phyloP scores from a whole-genome alignment of 1,284 basidiomycete genomes.

The Agroathelia rolfsii region DNA sequence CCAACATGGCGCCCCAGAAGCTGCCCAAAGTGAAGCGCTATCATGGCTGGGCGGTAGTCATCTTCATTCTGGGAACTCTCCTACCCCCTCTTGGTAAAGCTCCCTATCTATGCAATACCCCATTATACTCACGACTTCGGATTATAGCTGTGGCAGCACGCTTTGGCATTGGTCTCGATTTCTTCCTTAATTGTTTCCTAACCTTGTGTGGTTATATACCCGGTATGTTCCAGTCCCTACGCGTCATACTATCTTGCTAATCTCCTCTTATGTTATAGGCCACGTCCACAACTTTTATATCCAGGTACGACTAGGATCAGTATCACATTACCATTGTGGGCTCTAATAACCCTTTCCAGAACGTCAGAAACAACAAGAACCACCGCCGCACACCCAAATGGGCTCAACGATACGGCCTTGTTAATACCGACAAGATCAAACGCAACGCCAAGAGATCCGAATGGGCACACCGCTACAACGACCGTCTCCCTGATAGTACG shows the following conservation, averaged over 20 bases:
- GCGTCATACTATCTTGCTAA: slow-evolving; percentile 1
- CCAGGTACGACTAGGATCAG: slow-evolving; percentile 37
- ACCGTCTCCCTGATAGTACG: slow-evolving; percentile 66
- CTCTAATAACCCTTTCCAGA: slow-evolving; percentile 35
- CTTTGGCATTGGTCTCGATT: slow-evolving; percentile 89
- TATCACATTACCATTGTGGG: slow-evolving; percentile 3
- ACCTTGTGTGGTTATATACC: slow-evolving; percentile 89
- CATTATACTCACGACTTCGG: slow-evolving; percentile 7
- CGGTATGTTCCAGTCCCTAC: slow-evolving; percentile 36
- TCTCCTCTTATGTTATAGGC: slow-evolving; percentile 31
- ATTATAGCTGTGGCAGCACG: slow-evolving; percentile 80
- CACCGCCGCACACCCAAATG: slow-evolving; percentile 88
- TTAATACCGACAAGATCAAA: slow-evolving; percentile 67
- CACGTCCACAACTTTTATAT: slow-evolving; percentile 91
- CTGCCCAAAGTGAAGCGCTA: slow-evolving; percentile 60
- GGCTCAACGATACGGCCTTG: slow-evolving; percentile 83
- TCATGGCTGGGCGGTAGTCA: slow-evolving; percentile 76
- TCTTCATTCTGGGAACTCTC: slow-evolving; percentile 78
- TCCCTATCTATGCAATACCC: slow-evolving; percentile 5
- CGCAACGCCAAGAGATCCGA: slow-evolving; percentile 73
- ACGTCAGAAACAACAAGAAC: slow-evolving; percentile 93
- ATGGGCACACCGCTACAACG: slow-evolving; percentile 82
- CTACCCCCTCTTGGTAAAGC: slow-evolving; percentile 78
- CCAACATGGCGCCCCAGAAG: slow-evolving; percentile 32
- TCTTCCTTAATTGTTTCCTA: slow-evolving; percentile 85